Evolutionary conservation across 768 basidiomycete genomes (phyloP).

Genomic region (Podaxis sp.): DNA sequence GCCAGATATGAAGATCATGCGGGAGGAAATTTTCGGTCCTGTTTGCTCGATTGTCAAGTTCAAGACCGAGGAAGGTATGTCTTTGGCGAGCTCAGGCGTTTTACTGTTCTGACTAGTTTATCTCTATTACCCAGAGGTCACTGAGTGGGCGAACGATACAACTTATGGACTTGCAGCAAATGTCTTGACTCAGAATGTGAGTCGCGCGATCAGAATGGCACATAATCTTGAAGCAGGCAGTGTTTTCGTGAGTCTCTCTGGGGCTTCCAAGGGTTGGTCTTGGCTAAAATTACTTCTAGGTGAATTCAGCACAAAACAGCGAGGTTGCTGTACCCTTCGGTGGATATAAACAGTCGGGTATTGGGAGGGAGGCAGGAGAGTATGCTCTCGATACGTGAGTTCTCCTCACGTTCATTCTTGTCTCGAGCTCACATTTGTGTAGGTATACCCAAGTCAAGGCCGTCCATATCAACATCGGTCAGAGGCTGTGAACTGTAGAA

Average conservation of each 20-base stretch:
- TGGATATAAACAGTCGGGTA: constrained; percentile 73
- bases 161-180: constrained; percentile 78
- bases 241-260: constrained; percentile 44
- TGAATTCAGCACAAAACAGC: constrained; percentile 43
- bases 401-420: background rate
- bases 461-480: constrained; percentile 57
- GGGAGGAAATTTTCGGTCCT: constrained; percentile 35
- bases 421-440: background rate
- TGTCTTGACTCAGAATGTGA: constrained; percentile 70
- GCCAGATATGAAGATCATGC: constrained; percentile 72
- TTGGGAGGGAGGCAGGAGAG: constrained; percentile 70
- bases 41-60: constrained; percentile 67
- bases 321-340: constrained; percentile 62
- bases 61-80: constrained; percentile 53
- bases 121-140: constrained; percentile 28
- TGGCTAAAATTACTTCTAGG: constrained; percentile 24
- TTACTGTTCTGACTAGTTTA: background rate
- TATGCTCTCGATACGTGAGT: constrained; percentile 57
- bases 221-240: constrained; percentile 31
- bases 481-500: constrained; percentile 4
- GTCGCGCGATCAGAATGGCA: constrained; percentile 61
- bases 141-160: constrained; percentile 70
- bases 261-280: constrained; percentile 54
- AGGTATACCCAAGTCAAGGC: constrained; percentile 58
- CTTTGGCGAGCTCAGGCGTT: background rate